phyloP scores from a whole-genome alignment of 2,329 filamentous ascomycete species.

The Ascosphaera aggregata region DNA sequence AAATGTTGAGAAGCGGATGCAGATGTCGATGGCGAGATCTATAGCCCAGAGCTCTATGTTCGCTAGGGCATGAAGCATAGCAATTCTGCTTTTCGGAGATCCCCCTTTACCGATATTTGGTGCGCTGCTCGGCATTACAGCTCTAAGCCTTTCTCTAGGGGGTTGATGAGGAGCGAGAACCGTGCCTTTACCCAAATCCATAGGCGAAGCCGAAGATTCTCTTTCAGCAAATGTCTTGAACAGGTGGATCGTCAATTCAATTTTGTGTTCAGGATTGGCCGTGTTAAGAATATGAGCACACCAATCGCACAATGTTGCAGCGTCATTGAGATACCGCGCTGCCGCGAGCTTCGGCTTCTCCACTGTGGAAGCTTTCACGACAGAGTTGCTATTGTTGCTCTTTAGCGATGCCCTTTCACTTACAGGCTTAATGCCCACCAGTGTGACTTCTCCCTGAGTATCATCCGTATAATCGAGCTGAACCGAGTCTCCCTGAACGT shows the following conservation, averaged over 20 bases:
- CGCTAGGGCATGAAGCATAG: constrained; percentile 25
- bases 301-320: constrained; percentile 25
- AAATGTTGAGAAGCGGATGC: constrained; percentile 23
- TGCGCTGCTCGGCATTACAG: constrained; percentile 19
- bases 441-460: constrained; percentile 8
- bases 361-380: constrained; percentile 4
- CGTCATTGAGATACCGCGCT: constrained; percentile 15
- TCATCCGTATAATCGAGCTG: constrained; percentile 13
- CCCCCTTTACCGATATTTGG: constrained; percentile 20
- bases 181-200: constrained; percentile 19
- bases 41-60: constrained; percentile 27
- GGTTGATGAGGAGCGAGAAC: constrained; percentile 18
- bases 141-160: constrained; percentile 17
- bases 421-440: constrained; percentile 17
- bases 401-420: constrained; percentile 25
- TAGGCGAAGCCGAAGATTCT: constrained; percentile 17
- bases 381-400: constrained; percentile 9
- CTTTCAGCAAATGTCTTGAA: constrained; percentile 19
- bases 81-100: constrained; percentile 20
- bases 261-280: constrained; percentile 23
- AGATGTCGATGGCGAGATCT: constrained; percentile 25
- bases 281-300: constrained; percentile 24
- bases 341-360: constrained; percentile 2
- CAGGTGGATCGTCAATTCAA: constrained; percentile 22
- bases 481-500: constrained; percentile 14